phyloP scores from a whole-genome alignment of 176 grass and related monocot species.

The Carex scoparia region DNA sequence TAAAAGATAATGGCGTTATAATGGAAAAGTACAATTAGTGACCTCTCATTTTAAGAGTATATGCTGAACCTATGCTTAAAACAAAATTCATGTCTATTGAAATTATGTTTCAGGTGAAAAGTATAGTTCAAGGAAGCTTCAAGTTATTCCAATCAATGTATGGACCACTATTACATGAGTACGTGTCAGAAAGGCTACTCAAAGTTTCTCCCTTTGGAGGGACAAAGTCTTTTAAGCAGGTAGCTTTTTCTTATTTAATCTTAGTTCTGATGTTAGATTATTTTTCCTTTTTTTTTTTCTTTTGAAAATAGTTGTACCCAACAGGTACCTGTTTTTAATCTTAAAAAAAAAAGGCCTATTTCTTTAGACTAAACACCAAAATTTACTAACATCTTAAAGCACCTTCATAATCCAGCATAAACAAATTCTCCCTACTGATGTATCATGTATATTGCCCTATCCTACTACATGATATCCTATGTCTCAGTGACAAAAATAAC shows the following conservation, averaged over 20 bases:
- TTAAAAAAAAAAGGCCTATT: neutral
- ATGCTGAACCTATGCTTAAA: neutral
- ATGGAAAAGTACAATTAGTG: neutral
- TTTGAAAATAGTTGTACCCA: neutral
- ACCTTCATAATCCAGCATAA: no score
- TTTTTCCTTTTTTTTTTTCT: neutral
- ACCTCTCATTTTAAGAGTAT: neutral
- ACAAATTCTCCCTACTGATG: no score
- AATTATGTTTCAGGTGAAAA: conserved; percentile 61
- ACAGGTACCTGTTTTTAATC: neutral
- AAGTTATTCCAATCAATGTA: conserved; percentile 73
- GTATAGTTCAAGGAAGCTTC: conserved; percentile 80
- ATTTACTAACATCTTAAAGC: no score
- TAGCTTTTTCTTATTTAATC: conserved; percentile 26
- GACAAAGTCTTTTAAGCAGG: conserved; percentile 52
- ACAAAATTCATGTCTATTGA: conserved; percentile 1
- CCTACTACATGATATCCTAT: no score
- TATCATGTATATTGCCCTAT: no score
- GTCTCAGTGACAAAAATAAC: no score
- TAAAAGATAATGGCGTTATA: neutral
- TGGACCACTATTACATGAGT: conserved; percentile 54
- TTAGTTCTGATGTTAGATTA: neutral
- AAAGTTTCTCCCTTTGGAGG: conserved; percentile 37
- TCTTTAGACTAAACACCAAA: neutral
- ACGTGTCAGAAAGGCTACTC: conserved; percentile 52